Evolutionary conservation across 257 asterid species (phyloP), one percentile per base, ranked within the genome.

Genomic region (Nicotiana noctiflora): DNA sequence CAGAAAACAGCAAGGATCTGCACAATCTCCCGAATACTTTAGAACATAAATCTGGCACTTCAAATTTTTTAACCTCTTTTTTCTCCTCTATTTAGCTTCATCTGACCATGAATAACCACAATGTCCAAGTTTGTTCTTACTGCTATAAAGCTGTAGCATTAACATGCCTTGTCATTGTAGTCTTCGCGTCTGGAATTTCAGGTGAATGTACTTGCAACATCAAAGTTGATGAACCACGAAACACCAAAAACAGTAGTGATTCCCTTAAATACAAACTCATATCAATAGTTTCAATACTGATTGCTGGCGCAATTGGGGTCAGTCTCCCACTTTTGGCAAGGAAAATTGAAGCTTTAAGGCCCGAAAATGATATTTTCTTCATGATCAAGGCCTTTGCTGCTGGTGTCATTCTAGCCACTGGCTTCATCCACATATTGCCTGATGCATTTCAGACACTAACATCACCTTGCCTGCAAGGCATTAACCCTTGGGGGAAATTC

Each of bases 301-400:
- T 83, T 25, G 85, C 89, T 8, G 92, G 94, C 0, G 88, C 86
- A 68, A 68, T 88, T 18, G 94, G 94, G 23, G 88, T 89, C 68
- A 82, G 92, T 81, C 81, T 89, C 64, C 94, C 94, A 5, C 63
- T 90, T 9, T 86, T 90, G 10, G 94, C 91, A 40, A 78, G 83
- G 59, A 84, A 62, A 17, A 64, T 87, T 60, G 57, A 83, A 4
- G 79, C 67, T 46, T 81, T 90, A 25, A 78, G 87, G 8, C 90
- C 91, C 0, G 94, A 90, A 23, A 90, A 88, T 84, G 88, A 90
- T 85, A 76, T 87, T 5, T 91, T 91, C 88, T 91, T 91, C 95
- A 85, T 91, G 92, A 83, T 91, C 81, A 89, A 89, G 78, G 90
- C 95, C 63, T 91, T 90, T 55, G 94, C 93, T 1, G 94, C 93